Evolutionary conservation across 2,329 filamentous ascomycete species (phyloP).

Genomic region (Gaeumannomyces sp.): DNA sequence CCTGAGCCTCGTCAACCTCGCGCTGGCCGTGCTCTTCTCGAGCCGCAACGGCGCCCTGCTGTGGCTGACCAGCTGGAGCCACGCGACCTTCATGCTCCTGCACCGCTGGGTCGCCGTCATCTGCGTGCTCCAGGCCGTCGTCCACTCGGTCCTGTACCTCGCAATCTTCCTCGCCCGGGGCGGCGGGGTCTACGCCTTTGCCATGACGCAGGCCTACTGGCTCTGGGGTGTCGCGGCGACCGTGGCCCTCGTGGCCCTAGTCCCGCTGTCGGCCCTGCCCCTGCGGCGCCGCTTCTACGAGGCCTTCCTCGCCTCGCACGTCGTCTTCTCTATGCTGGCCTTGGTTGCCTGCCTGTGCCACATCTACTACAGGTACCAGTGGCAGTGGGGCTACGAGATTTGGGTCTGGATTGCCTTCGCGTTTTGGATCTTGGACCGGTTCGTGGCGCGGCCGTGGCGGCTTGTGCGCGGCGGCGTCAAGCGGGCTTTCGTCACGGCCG

Average conservation of each 20-base stretch:
- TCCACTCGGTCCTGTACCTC: constrained; percentile 40
- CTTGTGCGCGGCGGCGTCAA: constrained; percentile 30
- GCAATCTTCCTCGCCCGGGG: constrained; percentile 26
- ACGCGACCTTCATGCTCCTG: constrained; percentile 40
- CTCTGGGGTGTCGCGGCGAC: constrained; percentile 12
- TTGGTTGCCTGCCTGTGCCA: constrained; percentile 13
- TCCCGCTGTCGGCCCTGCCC: background rate
- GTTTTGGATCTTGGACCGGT: constrained; percentile 35
- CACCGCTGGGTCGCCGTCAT: constrained; percentile 44
- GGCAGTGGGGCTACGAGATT: background rate
- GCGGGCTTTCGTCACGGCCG: constrained; percentile 19
- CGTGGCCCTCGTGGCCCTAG: background rate
- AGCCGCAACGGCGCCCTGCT: constrained; percentile 42
- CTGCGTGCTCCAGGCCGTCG: constrained; percentile 34
- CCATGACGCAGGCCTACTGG: constrained; percentile 15
- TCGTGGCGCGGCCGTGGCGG: constrained; percentile 30
- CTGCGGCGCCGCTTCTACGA: constrained; percentile 9
- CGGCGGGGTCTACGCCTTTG: constrained; percentile 6
- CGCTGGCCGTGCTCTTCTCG: constrained; percentile 37
- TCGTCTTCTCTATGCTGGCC: constrained; percentile 9
- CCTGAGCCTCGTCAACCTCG: constrained; percentile 12
- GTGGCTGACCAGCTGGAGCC: constrained; percentile 42
- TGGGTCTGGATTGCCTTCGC: constrained; percentile 19
- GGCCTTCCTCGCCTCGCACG: constrained; percentile 11
- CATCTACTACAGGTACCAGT: background rate